A percentile compares a stretch with the other conserved stretches of the same genome.
Evolutionary conservation across 108 stramenopile species (phyloP).

Genomic region (Seminavis robusta): DNA sequence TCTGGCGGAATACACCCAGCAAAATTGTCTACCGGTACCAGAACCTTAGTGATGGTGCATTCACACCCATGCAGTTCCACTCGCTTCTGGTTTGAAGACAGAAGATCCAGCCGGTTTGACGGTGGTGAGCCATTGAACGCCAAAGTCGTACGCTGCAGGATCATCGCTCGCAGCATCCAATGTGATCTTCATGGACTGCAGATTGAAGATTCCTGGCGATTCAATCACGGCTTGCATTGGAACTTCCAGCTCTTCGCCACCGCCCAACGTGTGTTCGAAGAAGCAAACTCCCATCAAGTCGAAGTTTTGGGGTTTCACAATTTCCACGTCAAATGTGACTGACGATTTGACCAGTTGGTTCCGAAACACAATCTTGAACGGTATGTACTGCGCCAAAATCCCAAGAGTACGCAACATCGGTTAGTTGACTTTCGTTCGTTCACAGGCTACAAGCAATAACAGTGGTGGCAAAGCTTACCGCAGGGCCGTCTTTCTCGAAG

Average conservation of each 20-base stretch:
- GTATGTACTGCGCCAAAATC: too few species aligned
- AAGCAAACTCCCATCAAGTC: conserved; percentile 57
- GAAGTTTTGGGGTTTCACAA: conserved; percentile 39
- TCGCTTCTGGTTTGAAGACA: too few species aligned
- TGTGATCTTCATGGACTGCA: conserved; percentile 46
- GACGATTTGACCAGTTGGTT: conserved; percentile 53
- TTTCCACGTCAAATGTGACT: conserved; percentile 58
- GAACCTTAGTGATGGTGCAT: too few species aligned
- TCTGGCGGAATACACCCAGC: too few species aligned
- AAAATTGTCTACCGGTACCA: too few species aligned
- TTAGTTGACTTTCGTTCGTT: not conserved
- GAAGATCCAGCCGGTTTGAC: too few species aligned
- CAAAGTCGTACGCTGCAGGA: too few species aligned
- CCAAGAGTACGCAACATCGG: too few species aligned
- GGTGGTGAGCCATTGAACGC: too few species aligned
- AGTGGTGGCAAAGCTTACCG: conserved; percentile 14
- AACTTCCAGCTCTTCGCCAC: conserved; percentile 52
- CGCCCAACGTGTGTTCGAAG: conserved; percentile 34
- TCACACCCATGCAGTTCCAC: too few species aligned
- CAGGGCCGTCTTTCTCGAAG: conserved; percentile 54
- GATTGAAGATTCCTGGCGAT: conserved; percentile 58
- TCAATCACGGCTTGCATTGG: conserved; percentile 59
- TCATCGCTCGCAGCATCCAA: not conserved
- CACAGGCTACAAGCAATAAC: not conserved
- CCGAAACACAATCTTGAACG: conserved; percentile 47